Evolutionary conservation across 129 eudicot genomes (phyloP).

Genomic region (Oenanthe sinensis): DNA sequence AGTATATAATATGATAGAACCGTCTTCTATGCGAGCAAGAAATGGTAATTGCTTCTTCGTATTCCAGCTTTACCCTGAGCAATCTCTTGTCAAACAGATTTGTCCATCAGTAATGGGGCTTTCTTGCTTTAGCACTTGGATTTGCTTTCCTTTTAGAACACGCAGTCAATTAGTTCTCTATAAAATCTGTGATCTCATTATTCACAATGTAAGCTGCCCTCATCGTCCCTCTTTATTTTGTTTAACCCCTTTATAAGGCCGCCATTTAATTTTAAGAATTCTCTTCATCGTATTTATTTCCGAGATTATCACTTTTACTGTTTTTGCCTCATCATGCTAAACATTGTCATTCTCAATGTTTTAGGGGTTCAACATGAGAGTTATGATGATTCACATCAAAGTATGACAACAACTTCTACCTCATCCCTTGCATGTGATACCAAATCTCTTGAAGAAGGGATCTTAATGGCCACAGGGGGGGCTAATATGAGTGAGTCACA

Average conservation of each 20-base stretch:
- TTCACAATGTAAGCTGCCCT: neutral
- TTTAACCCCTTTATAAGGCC: neutral
- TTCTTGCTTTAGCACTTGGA: neutral
- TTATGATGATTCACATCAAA: conserved; percentile 54
- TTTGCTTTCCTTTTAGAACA: neutral
- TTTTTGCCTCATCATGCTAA: neutral
- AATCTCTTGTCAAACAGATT: neutral
- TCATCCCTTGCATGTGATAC: conserved; percentile 55
- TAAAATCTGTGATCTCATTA: neutral
- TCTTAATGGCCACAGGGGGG: conserved; percentile 24
- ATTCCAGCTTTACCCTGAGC: neutral
- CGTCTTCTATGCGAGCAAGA: neutral
- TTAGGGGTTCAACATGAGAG: conserved; percentile 48
- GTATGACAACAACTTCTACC: conserved; percentile 33
- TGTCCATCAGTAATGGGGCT: neutral
- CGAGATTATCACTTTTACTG: neutral
- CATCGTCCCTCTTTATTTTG: neutral
- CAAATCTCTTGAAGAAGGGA: conserved; percentile 54
- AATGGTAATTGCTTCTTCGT: neutral
- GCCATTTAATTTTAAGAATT: neutral
- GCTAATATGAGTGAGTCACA: conserved; percentile 34
- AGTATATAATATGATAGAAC: neutral
- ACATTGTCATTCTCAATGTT: conserved; percentile 2
- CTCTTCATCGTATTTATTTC: neutral
- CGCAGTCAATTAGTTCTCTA: neutral